Evolutionary conservation across 306 rosid species (phyloP).

Genomic region (Vigna unguiculata): DNA sequence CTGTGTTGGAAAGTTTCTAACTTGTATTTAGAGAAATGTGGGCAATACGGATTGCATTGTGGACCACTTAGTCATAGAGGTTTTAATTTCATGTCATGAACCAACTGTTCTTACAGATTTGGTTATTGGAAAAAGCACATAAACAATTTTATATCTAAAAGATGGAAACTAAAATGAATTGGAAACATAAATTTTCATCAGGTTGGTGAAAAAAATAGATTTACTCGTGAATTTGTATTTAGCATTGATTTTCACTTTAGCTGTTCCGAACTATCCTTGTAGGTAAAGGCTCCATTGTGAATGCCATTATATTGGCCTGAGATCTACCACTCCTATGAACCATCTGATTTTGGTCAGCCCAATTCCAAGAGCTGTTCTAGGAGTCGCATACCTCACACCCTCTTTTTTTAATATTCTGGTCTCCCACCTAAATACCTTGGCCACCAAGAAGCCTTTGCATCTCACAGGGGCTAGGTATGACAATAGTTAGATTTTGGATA

Average conservation of each 20-base stretch:
- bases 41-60: neutral
- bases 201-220: neutral
- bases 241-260: no score
- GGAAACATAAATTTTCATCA: neutral
- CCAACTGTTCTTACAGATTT: neutral
- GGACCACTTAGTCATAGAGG: neutral
- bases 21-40: neutral
- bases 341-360: no score
- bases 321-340: no score
- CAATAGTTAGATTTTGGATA: neutral
- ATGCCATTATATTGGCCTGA: no score
- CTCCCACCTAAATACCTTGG: no score
- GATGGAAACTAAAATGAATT: slow-evolving; percentile 6
- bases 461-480: no score
- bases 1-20: neutral
- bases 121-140: neutral
- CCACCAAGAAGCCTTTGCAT: no score
- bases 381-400: no score
- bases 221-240: neutral
- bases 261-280: no score
- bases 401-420: no score
- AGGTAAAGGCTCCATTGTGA: no score
- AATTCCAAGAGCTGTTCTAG: no score
- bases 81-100: neutral
- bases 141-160: neutral